Percentiles rank a stretch among this genome's conserved stretches.
These are phyloP conservation scores for Nicotiana otophora DNA, from an alignment of 257 asterid genomes.

Conservation along the genomic window DNA sequence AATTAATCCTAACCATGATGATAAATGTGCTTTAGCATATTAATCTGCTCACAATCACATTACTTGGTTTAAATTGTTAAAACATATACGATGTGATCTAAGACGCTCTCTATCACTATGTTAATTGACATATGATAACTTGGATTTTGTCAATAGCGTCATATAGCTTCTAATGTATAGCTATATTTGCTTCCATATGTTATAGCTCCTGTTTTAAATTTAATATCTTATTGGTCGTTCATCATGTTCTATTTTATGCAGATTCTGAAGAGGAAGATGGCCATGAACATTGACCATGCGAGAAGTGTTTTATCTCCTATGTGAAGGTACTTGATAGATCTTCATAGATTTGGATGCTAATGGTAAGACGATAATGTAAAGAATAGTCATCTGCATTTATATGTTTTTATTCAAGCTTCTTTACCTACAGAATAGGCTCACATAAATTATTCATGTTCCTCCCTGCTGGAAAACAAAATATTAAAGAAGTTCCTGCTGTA, in stretches of 20 bases:
- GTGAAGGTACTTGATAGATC: background rate
- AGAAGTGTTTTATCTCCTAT: background rate
- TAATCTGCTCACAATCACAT: no score
- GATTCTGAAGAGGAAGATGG: conserved; percentile 26
- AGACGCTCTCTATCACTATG: no score
- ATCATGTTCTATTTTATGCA: background rate
- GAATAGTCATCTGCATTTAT: background rate
- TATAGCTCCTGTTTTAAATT: no score
- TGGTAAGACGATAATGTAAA: background rate
- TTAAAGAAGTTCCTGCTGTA: background rate
- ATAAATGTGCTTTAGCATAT: no score
- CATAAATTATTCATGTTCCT: background rate
- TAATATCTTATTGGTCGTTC: background rate
- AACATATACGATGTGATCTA: no score
- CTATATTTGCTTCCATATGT: no score
- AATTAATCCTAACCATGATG: no score
- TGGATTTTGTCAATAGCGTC: no score
- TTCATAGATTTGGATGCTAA: background rate
- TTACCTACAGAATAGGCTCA: background rate
- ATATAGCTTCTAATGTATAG: no score
- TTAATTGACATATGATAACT: no score
- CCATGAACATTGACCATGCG: conserved; percentile 14
- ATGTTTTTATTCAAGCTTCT: background rate
- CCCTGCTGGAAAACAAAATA: background rate
- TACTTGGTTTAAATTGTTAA: no score